A percentile compares a stretch with the other conserved stretches of the same genome.
Conservation (phyloP, 78 protist genomes). For the Tieghemostelium lacteum region DNA sequence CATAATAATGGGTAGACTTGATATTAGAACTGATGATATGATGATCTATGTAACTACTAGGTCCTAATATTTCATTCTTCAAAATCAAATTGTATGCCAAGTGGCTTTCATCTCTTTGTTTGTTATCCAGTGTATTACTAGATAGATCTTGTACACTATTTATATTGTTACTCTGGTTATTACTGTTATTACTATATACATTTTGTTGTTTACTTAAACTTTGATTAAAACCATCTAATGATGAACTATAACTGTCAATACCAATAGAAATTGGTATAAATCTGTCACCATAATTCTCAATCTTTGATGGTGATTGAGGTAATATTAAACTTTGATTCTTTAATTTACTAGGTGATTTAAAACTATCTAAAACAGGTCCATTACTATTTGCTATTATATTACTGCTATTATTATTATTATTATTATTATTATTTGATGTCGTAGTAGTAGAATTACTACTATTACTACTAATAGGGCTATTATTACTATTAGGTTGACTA, state of each 20-base stretch:
- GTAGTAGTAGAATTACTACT: constrained; percentile 6
- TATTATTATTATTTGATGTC: constrained; percentile 9
- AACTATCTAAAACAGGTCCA: background rate
- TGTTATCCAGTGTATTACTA: background rate
- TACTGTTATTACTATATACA: background rate
- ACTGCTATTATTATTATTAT: constrained; percentile 10
- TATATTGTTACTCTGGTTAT: background rate
- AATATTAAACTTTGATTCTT: background rate
- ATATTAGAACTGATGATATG: background rate
- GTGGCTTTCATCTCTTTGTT: constrained; percentile 28
- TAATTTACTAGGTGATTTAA: background rate
- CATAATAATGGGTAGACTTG: background rate
- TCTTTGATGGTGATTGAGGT: background rate
- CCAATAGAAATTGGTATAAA: constrained; percentile 37
- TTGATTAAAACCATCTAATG: background rate
- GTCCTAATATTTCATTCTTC: constrained; percentile 52
- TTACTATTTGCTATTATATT: background rate
- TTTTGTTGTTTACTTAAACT: background rate
- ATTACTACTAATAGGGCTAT: constrained; percentile 1
- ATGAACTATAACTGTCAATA: background rate
- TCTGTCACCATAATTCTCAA: constrained; percentile 40
- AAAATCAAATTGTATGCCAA: constrained; percentile 58
- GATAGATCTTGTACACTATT: no score
- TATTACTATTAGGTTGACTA: background rate
- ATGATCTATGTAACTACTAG: background rate